Evolutionary conservation across 306 rosid species (phyloP), one percentile per base, ranked within the genome.

Genomic region (Datisca glomerata): DNA sequence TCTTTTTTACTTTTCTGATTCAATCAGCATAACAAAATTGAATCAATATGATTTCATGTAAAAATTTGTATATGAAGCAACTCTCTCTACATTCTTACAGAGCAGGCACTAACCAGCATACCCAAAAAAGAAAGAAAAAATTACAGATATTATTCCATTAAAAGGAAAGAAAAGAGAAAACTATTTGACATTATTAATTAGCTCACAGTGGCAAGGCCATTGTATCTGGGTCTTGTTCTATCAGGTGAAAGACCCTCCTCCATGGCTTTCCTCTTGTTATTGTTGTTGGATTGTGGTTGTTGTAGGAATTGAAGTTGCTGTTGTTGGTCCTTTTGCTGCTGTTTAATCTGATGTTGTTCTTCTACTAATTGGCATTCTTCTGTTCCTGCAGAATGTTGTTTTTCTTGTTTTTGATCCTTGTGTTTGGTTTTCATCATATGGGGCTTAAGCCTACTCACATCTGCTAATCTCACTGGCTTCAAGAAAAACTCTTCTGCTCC

Each of bases 401-500:
- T 41, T 55, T 45, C 73, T 22, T 51, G 65, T 5, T 53, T 55
- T 60, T 62, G 68, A 49, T 72, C 68, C 55, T 62, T 79, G 43
- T 61, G 44, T 12, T 79, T 79, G 51, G 78, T 74, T 12, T 70
- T 79, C 85, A 69, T 79, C 65, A 87, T 64, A 43, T 74, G 89
- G 24, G 96, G 81, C 68, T 41, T 67, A 16, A 87, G 87, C 68
- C 48, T 71, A 45, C 35, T 71, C 67, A 87, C 48, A 56, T 87
- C 96, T n/a, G 87, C 29, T 16, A 58, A 52, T 60, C 78, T 69
- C 34, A 87, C 94, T 17, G 96, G 96, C 62, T 87, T 87, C 73
- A 87, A 76, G 72, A 87, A 79, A 61, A 82, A 87, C 21, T 87
- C 96, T 24, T 87, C 93, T 41, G 93, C 97, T 27, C 97, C 97